Evolutionary conservation across 2,329 filamentous ascomycete genomes (phyloP).

Genomic region (Phialophora tarda): DNA sequence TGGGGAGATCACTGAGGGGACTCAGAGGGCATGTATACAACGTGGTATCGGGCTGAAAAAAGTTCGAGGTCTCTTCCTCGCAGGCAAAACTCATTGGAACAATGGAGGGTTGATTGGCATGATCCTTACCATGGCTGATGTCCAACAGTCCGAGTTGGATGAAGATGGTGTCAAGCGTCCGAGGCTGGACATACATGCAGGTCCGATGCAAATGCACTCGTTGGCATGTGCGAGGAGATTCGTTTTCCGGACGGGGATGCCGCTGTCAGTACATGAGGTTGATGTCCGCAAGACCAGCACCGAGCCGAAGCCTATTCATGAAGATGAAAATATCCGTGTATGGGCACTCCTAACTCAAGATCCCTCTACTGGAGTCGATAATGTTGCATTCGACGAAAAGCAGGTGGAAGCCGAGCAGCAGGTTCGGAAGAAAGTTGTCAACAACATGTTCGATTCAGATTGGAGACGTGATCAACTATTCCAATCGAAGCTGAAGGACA

Average conservation of each 20-base stretch:
- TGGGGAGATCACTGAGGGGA: slow-evolving; percentile 81
- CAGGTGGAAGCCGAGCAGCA: slow-evolving; percentile 49
- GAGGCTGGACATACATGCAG: slow-evolving; percentile 62
- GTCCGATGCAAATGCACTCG: slow-evolving; percentile 77
- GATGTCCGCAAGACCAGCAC: slow-evolving; percentile 38
- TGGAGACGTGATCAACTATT: slow-evolving; percentile 75
- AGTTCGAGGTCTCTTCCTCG: slow-evolving; percentile 79
- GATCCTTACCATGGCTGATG: slow-evolving; percentile 81
- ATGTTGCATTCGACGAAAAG: slow-evolving; percentile 53
- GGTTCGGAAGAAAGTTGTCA: slow-evolving; percentile 67
- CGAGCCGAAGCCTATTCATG: slow-evolving; percentile 67
- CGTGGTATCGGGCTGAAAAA: slow-evolving; percentile 69
- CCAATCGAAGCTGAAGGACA: slow-evolving; percentile 69
- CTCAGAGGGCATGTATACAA: slow-evolving; percentile 76
- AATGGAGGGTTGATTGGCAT: slow-evolving; percentile 83
- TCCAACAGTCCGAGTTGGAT: slow-evolving; percentile 49
- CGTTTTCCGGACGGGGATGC: slow-evolving; percentile 82
- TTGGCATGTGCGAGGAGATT: slow-evolving; percentile 84
- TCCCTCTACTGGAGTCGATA: slow-evolving; percentile 49
- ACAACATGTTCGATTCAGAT: slow-evolving; percentile 76
- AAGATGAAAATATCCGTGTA: slow-evolving; percentile 77
- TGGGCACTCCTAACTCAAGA: slow-evolving; percentile 74
- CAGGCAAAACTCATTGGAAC: slow-evolving; percentile 78
- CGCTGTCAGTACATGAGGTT: slow-evolving; percentile 71
- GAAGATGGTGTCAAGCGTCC: slow-evolving; percentile 32